Percentiles rank a stretch among this genome's conserved stretches.
Evolutionary conservation across 768 basidiomycete species (phyloP).

Genomic region (Pulveroboletus sp.): DNA sequence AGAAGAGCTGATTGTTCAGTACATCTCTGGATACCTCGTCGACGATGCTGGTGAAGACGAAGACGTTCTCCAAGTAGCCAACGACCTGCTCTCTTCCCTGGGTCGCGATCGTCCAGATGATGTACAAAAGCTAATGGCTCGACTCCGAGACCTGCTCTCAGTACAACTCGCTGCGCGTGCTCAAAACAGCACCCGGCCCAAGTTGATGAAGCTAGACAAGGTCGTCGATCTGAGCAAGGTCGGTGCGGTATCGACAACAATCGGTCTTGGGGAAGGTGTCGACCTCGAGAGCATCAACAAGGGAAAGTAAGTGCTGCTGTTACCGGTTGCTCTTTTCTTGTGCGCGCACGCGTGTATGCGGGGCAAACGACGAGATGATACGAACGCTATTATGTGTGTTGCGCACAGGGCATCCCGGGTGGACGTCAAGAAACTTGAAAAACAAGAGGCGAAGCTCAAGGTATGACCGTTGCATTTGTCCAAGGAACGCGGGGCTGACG

Average conservation of each 20-base stretch:
- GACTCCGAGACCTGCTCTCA: constrained; percentile 60
- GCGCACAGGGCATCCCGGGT: constrained; percentile 76
- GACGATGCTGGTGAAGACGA: constrained; percentile 89
- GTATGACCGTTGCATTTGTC: constrained; percentile 33
- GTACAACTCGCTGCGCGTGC: constrained; percentile 60
- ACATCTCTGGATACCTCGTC: constrained; percentile 83
- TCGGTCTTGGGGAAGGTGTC: constrained; percentile 77
- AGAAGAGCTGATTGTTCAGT: constrained; percentile 84
- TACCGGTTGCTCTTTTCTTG: neutral
- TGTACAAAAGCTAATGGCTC: constrained; percentile 64
- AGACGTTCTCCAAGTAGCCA: constrained; percentile 76
- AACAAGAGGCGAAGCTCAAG: constrained; percentile 94
- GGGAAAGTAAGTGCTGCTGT: constrained; percentile 65
- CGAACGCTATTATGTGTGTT: constrained; percentile 4
- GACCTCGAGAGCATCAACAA: constrained; percentile 92
- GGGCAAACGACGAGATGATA: constrained; percentile 1
- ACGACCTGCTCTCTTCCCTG: constrained; percentile 73
- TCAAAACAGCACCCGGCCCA: constrained; percentile 59
- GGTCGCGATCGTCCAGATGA: constrained; percentile 57
- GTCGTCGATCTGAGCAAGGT: constrained; percentile 87
- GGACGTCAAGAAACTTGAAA: constrained; percentile 93
- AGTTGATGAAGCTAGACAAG: constrained; percentile 75
- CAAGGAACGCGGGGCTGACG: neutral
- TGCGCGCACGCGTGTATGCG: constrained; percentile 3
- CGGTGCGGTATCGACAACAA: constrained; percentile 71